Evolutionary conservation across 106 monocot genomes (phyloP), one percentile per base, ranked within the genome.

Genomic region (Iris macrosiphon): DNA sequence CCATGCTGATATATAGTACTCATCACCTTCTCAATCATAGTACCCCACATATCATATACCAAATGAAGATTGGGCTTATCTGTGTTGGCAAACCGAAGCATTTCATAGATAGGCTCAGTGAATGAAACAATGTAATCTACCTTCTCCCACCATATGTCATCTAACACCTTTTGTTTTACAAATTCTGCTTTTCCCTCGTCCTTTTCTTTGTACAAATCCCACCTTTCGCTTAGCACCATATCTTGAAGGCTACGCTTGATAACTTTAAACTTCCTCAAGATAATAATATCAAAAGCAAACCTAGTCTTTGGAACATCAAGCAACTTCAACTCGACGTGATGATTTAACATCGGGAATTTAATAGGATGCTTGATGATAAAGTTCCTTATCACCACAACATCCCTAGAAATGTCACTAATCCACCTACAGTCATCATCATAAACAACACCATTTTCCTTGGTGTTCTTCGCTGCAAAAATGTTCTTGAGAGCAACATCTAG

Each of bases 41-140:
- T n/a, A n/a, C n/a, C n/a, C 45, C 49, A 72, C 51, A 63, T 64
- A 20, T 72, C 38, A 72, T 58, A 56, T 0, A 64, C 30, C 4
- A 65, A 18, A 31, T 64, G 40, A 27, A 72, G 34, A 12, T 14
- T 23, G 9, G 48, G 47, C 3, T 14, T 30, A 40, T 57, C 49
- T 1, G 48, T 65, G 38, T 64, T 64, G 1, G 33, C 34, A 7
- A 63, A 1, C n/a, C n/a, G n/a, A n/a, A n/a, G n/a, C n/a, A n/a
- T n/a, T n/a, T n/a, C n/a, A n/a, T 75, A 72, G 1, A 63, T 68
- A 5, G 32, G 62, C 13, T 49, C 29, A 4, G 55, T 75, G 10
- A 68, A 62, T 0, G 13, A 40, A 41, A 66, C 40, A 45, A 73
- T 61, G 27, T 54, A 66, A 0, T 65, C 29, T 21, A 72, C 24